phyloP scores from a whole-genome alignment of 164 flowering plant genomes.

The Kingdonia uniflora region DNA sequence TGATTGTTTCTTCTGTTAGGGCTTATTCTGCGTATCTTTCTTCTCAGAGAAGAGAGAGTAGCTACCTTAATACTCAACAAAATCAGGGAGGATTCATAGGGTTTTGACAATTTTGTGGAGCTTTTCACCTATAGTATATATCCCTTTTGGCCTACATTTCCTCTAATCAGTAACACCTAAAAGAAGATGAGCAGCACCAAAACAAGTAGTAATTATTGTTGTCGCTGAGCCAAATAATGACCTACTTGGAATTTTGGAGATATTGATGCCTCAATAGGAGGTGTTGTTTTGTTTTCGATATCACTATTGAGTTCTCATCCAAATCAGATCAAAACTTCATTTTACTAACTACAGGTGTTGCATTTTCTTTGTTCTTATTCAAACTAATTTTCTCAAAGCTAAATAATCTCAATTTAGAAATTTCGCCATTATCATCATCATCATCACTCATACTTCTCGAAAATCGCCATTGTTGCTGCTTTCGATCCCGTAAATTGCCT shows the following conservation, averaged over 20 bases:
- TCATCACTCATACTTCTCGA: background rate
- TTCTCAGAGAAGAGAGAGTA: too few relatives aligned
- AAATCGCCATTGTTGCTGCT: constrained; percentile 1
- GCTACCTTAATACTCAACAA: too few relatives aligned
- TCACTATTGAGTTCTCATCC: constrained; percentile 2
- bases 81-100: too few relatives aligned
- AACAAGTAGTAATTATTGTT: constrained; percentile 44
- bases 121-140: constrained; percentile 42
- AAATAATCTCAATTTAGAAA: too few relatives aligned
- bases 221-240: constrained; percentile 9
- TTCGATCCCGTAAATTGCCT: background rate
- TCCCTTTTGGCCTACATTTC: constrained; percentile 78
- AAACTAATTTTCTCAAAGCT: too few relatives aligned
- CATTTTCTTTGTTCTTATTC: background rate
- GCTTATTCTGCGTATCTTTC: too few relatives aligned
- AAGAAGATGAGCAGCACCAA: constrained; percentile 60
- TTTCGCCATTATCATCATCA: constrained; percentile 12
- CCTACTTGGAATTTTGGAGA: constrained; percentile 73
- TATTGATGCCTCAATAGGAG: constrained; percentile 65
- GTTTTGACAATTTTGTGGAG: too few relatives aligned
- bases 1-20: too few relatives aligned
- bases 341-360: constrained; percentile 28
- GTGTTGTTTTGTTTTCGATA: constrained; percentile 20
- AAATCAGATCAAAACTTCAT: constrained; percentile 16
- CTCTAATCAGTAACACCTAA: constrained; percentile 68